Base-by-base conservation (phyloP, 495 filamentous ascomycete genomes). In the Penicillium canariense region DNA sequence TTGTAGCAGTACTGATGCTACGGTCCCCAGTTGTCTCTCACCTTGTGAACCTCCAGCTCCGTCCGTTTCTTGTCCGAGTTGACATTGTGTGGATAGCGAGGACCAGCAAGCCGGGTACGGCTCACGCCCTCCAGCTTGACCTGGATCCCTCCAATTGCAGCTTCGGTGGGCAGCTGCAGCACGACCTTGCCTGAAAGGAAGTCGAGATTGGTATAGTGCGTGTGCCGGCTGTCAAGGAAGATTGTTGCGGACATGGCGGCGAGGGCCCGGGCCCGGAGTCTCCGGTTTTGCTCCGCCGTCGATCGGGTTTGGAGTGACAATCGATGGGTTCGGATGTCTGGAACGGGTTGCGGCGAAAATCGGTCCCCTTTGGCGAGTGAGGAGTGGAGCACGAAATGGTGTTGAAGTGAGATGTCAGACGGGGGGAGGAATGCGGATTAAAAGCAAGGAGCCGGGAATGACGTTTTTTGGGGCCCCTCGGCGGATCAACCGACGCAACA, bases 101-200 rank as follows among this genome's bases (percentile, higher is more conserved):
- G 63, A 23, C 75, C 59, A 70, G 74, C 56, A 67, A 88, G 66
- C 38, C 83, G 80, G 17, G 90, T 91, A 43, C 80, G 79, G 59
- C 87, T 89, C 68, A 95, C 91, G 49, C 92, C 94, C 67, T 98
- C 93, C 31, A 98, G 81, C 75, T 98, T 98, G 58, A 96, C 93
- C 36, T 91, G 81, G 48, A 98, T 87, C 11, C 83, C 82, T 25
- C 86, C 81, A 42, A 98, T 78, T 25, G 83, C 81, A 52, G 89
- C 82, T 50, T 85, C 81, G 23, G 81, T 83, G 9, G 66, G 68
- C 6, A 91, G 76, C 15, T 73, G 68, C 45, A 98, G 70, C 11
- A 91, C 66, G 18, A 96, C 81, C 46, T 70, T 81, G 20, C 87
- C 87, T 1, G 78, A 81, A 25, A 98, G 80, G 54, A 84, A 75